Evolutionary conservation across 306 rosid genomes (phyloP), one percentile per base, ranked within the genome.

Genomic region (Sindora glabra): DNA sequence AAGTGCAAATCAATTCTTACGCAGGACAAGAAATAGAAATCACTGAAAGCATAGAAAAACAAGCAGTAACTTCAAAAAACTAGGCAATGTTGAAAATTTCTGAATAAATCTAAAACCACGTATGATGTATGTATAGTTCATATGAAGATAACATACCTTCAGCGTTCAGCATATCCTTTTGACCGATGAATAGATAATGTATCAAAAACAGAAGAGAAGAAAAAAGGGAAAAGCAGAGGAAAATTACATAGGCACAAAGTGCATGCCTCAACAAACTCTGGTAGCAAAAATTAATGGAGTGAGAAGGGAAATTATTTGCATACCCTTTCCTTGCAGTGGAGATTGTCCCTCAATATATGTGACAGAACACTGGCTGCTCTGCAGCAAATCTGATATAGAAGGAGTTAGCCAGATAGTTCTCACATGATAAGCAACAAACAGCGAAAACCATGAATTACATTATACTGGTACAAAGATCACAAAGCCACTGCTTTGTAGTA

Each of bases 341-440:
- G 75, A 72, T 92, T 80, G 78, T 83, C 92, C 78, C 84, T 82
- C 71, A 92, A 74, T 63, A 89, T 75, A 78, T 89, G 90, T 36
- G 99, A 76, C 56, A 92, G 96, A 76, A 92, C 95, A 64, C 94
- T 86, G 40, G 96, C 95, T 36, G 96, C 99, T 80, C 99, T 84
- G 82, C 90, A 74, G 75, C 90, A 92, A 60, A 81, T 83, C 99
- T 88, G 86, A 76, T 70, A 25, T 44, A 44, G 55, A 62, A 70
- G 41, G 51, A 44, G 39, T 79, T 44, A 72, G 72, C 64, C 51
- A 58, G 46, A 48, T 67, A 37, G 63, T 49, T 59, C 21, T 56
- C 33, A n/a, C 42, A 56, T 5, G 6, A 41, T 18, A 45, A 62
- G 74, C 26, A 19, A 29, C 9, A 12, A 39, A 39, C 1, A 8